Evolutionary conservation across 495 filamentous ascomycete species (phyloP).

Genomic region (Penicillium paxilli): DNA sequence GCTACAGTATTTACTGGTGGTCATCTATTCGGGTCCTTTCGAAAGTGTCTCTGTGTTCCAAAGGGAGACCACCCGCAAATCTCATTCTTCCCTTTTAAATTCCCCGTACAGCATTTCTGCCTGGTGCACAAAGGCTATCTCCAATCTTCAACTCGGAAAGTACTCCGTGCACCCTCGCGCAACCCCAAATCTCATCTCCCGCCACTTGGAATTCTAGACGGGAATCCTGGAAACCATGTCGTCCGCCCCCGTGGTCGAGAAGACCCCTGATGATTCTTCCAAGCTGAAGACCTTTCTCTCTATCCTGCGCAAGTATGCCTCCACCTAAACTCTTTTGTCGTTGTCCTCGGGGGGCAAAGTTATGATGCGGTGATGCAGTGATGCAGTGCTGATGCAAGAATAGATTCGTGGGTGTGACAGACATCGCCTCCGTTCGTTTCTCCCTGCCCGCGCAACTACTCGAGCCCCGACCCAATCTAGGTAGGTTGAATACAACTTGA

Average conservation of each 20-base stretch:
- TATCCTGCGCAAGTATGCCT: conserved; percentile 78
- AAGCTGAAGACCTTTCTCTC: conserved; percentile 82
- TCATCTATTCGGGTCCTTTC: too few relatives aligned
- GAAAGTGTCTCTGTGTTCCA: too few relatives aligned
- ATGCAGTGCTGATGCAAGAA: background rate
- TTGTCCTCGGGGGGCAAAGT: background rate
- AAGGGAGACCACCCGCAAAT: background rate
- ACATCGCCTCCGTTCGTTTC: conserved; percentile 94
- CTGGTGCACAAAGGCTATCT: background rate
- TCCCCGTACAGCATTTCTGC: background rate
- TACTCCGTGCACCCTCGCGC: background rate
- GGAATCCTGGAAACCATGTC: conserved; percentile 39
- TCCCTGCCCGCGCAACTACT: conserved; percentile 93
- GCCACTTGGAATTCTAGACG: background rate
- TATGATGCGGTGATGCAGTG: too few relatives aligned
- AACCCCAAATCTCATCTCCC: background rate
- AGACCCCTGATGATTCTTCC: conserved; percentile 72
- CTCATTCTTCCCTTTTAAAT: background rate
- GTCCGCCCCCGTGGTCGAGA: conserved; percentile 50
- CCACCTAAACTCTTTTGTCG: background rate
- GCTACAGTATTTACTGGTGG: background rate
- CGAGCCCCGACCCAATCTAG: conserved; percentile 91
- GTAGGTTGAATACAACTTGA: conserved; percentile 37
- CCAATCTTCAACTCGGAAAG: background rate
- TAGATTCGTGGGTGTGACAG: conserved; percentile 91